Conservation (phyloP, 2,329 filamentous ascomycete genomes). For the Ophiobolus disseminans region DNA sequence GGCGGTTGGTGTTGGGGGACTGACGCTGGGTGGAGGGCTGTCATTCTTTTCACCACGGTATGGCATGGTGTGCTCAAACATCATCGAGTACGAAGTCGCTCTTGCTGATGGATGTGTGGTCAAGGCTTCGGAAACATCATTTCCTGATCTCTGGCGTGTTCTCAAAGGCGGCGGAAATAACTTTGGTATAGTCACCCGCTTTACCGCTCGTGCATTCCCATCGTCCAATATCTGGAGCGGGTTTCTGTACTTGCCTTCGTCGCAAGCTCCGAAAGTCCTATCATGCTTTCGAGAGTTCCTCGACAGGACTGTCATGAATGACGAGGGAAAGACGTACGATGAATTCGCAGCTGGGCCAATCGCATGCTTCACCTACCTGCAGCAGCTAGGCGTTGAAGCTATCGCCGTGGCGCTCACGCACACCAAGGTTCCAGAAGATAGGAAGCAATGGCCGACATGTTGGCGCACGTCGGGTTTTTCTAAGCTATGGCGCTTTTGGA, state of each 20-base stretch:
- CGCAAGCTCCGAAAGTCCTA: constrained; percentile 16
- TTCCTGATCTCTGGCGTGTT: constrained; percentile 40
- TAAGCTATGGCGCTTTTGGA: constrained; percentile 45
- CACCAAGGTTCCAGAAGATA: constrained; percentile 28
- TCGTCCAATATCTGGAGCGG: constrained; percentile 45
- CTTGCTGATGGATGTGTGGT: constrained; percentile 45
- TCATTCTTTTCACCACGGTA: constrained; percentile 42
- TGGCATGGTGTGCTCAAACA: constrained; percentile 44
- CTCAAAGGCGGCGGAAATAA: constrained; percentile 48
- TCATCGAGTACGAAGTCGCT: constrained; percentile 45
- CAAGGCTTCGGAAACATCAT: constrained; percentile 33
- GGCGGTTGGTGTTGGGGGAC: constrained; percentile 37
- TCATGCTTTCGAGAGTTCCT: constrained; percentile 15
- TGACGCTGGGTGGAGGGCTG: constrained; percentile 48
- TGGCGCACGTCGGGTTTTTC: constrained; percentile 42
- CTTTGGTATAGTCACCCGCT: constrained; percentile 47
- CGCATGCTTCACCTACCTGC: constrained; percentile 64
- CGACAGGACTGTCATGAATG: constrained; percentile 6
- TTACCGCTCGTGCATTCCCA: constrained; percentile 26
- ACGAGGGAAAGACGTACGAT: constrained; percentile 22
- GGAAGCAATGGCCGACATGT: constrained; percentile 39
- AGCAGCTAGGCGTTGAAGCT: constrained; percentile 63
- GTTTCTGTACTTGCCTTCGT: constrained; percentile 22
- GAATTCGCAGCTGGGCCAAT: constrained; percentile 58
- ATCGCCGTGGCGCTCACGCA: constrained; percentile 56